Percentiles rank a stretch among this genome's conserved stretches.
Conservation (phyloP, 2,329 filamentous ascomycete genomes). For the Pestalotiopsis sp. region DNA sequence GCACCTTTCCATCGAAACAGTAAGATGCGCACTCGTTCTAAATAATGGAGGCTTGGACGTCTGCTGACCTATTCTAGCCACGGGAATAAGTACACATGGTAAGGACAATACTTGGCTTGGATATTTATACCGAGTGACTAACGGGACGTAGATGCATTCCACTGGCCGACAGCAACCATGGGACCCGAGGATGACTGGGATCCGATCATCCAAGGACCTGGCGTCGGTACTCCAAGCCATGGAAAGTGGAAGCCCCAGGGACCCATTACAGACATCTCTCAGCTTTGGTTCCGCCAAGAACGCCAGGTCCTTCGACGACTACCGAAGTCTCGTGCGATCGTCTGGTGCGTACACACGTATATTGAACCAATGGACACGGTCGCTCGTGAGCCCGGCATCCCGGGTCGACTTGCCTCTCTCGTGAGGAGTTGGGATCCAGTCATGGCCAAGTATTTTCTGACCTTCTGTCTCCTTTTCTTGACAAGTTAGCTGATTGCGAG, state of each 20-base stretch:
- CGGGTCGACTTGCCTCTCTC: background rate
- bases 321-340: background rate
- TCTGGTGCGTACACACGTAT: background rate
- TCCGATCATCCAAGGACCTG: background rate
- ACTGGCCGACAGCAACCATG: background rate
- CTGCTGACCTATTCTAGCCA: background rate
- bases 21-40: background rate
- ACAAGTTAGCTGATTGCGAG: background rate
- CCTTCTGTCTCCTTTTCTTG: background rate
- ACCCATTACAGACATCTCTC: background rate
- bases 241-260: background rate
- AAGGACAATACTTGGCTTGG: background rate
- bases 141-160: background rate
- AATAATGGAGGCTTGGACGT: background rate
- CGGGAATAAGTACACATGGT: background rate
- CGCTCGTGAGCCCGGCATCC: background rate
- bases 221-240: background rate
- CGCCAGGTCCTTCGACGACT: background rate
- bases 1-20: background rate
- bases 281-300: background rate
- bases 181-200: background rate
- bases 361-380: background rate
- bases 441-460: background rate
- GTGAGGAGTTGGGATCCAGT: background rate
- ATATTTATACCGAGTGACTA: background rate